Conservation (phyloP, 495 filamentous ascomycete genomes). For the Hyphodiscus hymeniophilus region DNA sequence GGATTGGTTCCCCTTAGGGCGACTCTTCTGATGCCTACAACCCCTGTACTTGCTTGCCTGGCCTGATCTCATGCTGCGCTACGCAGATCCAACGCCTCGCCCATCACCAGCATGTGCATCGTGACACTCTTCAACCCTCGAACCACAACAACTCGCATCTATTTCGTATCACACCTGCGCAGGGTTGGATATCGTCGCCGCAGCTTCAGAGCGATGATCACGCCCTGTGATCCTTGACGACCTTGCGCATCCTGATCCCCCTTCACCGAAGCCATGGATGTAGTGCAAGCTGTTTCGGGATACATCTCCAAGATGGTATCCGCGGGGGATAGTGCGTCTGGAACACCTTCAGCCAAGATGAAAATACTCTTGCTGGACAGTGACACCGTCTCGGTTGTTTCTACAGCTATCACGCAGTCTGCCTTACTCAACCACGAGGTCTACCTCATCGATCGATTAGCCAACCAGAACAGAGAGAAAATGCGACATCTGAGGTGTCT, state of each 20-base stretch:
- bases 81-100: too few relatives aligned
- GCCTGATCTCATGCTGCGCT: too few relatives aligned
- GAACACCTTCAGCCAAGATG: slow-evolving; percentile 83
- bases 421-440: slow-evolving; percentile 94
- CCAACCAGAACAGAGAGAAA: slow-evolving; percentile 86
- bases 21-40: too few relatives aligned
- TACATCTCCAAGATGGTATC: slow-evolving; percentile 98
- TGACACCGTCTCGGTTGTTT: slow-evolving; percentile 90
- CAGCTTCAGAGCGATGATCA: slow-evolving; percentile 13
- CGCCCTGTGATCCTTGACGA: slow-evolving; percentile 5
- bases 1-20: too few relatives aligned
- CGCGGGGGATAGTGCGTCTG: slow-evolving; percentile 64
- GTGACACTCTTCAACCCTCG: too few relatives aligned
- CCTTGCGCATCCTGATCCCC: background rate
- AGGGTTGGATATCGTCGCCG: background rate
- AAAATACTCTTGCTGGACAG: slow-evolving; percentile 93
- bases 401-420: slow-evolving; percentile 92
- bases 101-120: too few relatives aligned
- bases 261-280: slow-evolving; percentile 62
- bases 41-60: too few relatives aligned
- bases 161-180: too few relatives aligned
- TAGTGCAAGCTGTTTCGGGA: slow-evolving; percentile 82
- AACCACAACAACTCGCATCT: too few relatives aligned
- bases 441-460: slow-evolving; percentile 92
- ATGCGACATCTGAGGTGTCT: slow-evolving; percentile 95